Conservation (phyloP, 768 basidiomycete genomes). For the Rhizopogon rudus region DNA sequence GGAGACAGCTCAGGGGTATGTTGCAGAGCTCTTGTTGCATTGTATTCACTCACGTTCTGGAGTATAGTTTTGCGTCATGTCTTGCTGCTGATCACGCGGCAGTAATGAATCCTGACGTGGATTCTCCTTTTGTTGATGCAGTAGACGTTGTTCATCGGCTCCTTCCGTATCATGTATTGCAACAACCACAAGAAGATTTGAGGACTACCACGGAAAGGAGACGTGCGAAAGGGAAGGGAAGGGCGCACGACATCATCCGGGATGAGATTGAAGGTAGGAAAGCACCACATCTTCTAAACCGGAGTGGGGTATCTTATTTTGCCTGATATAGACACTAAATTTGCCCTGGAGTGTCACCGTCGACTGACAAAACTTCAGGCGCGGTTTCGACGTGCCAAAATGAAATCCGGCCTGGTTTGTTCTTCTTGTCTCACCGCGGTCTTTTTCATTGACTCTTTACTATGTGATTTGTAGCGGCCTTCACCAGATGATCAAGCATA, state of each 20-base stretch:
- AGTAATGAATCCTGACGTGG: constrained; percentile 60
- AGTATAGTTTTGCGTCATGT: constrained; percentile 46
- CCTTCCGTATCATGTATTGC: constrained; percentile 77
- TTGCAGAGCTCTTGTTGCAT: constrained; percentile 1
- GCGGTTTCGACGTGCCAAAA: constrained; percentile 52
- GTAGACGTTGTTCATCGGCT: constrained; percentile 66
- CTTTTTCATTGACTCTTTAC: not conserved
- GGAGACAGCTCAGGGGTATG: constrained; percentile 47
- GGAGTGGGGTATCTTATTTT: not conserved
- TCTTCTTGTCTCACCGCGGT: not conserved
- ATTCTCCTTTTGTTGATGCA: constrained; percentile 60
- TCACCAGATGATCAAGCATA: constrained; percentile 62
- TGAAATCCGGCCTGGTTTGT: constrained; percentile 54
- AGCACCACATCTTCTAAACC: not conserved
- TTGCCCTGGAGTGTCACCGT: constrained; percentile 62
- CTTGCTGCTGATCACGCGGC: constrained; percentile 60
- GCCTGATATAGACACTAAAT: constrained; percentile 54
- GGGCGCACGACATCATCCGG: constrained; percentile 41
- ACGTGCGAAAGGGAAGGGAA: constrained; percentile 58
- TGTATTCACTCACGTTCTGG: constrained; percentile 12
- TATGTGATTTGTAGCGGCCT: constrained; percentile 39
- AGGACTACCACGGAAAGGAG: constrained; percentile 18
- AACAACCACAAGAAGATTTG: constrained; percentile 68
- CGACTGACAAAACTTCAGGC: constrained; percentile 51
- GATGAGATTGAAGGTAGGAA: constrained; percentile 51